Conservation (phyloP, 2,329 filamentous ascomycete genomes). For the Cryphonectria naterciae region DNA sequence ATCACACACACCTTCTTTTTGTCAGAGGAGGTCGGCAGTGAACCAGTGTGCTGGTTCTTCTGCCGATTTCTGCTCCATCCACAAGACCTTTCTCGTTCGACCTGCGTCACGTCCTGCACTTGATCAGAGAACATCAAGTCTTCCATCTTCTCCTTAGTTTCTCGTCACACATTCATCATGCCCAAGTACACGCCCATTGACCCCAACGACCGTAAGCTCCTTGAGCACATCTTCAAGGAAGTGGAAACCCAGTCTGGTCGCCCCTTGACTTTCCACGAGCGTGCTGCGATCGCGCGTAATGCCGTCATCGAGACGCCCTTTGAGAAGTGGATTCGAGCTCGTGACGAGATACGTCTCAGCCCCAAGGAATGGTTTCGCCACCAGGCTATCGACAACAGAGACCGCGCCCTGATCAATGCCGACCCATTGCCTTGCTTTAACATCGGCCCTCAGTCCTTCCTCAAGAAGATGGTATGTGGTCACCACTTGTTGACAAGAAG, state of each 20-base stretch:
- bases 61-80: background rate
- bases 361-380: slow-evolving; percentile 13
- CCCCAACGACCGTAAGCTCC: background rate
- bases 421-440: slow-evolving; percentile 8
- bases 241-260: background rate
- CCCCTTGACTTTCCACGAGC: background rate
- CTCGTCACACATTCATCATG: background rate
- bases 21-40: too few relatives aligned
- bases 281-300: background rate
- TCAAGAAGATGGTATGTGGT: slow-evolving; percentile 10
- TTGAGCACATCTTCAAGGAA: background rate
- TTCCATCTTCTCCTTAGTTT: background rate
- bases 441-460: background rate
- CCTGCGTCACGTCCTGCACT: too few relatives aligned
- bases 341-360: background rate
- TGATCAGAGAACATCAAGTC: background rate
- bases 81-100: too few relatives aligned
- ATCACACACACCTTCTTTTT: background rate
- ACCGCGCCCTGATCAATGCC: slow-evolving; percentile 17
- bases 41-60: background rate
- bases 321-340: background rate
- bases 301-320: background rate
- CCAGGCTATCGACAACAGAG: slow-evolving; percentile 14
- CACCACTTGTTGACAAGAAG: background rate
- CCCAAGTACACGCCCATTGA: background rate